These are phyloP conservation scores for Linaria vulgaris DNA, from an alignment of 257 asterid genomes.

Conservation along the genomic window DNA sequence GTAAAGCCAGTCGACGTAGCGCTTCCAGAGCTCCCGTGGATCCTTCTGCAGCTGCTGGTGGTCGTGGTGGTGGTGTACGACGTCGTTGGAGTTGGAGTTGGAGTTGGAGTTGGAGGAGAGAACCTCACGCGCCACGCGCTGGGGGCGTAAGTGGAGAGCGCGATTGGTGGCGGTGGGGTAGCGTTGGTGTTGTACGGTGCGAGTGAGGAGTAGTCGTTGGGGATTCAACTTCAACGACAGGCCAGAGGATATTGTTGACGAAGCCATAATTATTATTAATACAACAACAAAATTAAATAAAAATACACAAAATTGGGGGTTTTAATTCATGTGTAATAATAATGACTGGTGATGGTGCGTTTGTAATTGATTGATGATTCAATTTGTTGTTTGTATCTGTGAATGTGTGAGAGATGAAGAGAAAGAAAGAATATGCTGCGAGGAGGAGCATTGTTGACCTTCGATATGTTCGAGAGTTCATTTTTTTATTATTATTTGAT, in stretches of 20 bases:
- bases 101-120: slow-evolving; percentile 45
- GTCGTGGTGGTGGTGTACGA: slow-evolving; percentile 23
- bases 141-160: slow-evolving; percentile 28
- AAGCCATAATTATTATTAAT: slow-evolving; percentile 14
- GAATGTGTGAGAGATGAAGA: neutral
- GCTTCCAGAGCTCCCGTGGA: slow-evolving; percentile 68
- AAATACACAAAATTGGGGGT: too few species aligned
- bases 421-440: neutral
- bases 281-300: too few species aligned
- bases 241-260: slow-evolving; percentile 26
- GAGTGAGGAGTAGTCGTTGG: slow-evolving; percentile 10
- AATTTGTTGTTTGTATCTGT: neutral
- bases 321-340: too few species aligned
- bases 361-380: neutral
- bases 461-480: slow-evolving; percentile 12
- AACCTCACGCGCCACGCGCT: slow-evolving; percentile 79
- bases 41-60: slow-evolving; percentile 43
- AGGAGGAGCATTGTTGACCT: neutral
- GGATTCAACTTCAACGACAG: slow-evolving; percentile 16
- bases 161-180: neutral
- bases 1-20: slow-evolving; percentile 93
- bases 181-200: neutral
- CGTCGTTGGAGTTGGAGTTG: slow-evolving; percentile 32
- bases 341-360: neutral
- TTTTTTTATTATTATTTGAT: neutral